Evolutionary conservation across 345 rosid genomes (phyloP), one percentile per base, ranked within the genome.

Genomic region (Ricinus communis): DNA sequence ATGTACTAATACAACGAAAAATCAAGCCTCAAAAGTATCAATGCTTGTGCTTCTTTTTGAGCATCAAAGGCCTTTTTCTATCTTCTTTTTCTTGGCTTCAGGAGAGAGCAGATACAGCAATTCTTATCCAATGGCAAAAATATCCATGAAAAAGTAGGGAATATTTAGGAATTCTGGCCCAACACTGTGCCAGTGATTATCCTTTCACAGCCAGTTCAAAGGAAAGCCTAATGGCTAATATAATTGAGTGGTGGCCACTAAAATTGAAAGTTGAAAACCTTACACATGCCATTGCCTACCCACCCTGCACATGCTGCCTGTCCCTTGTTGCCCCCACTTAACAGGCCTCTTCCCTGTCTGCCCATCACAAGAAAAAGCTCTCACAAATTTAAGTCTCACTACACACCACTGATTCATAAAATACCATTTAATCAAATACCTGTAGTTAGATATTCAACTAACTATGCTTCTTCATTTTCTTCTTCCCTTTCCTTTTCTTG

Each of bases 261-360:
- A 72, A 72, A 54, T 28, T 21, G 49, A 52, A 55, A 15, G 36
- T 30, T 49, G 51, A 9, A 66, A 57, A 46, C 51, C 77, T 53
- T 41, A 28, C 71, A 66, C 51, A 31, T 74, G 64, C 64, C 62
- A 54, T 25, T 63, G 50, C 63, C 74, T 62, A 28, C 70, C 70
- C 49, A 63, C 53, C 53, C 65, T 54, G 43, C 78, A 74, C 77
- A 75, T 75, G 78, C 50, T 22, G 14, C 27, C 55, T 62, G 70
- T 65, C 57, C 13, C 68, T 41, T 13, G 3, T 8, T 38, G 21
- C 62, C 61, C 64, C 62, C 73, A 43, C 50, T 46, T 49, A 24
- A 7, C 7, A 30, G n/a, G 1, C 40, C 10, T 46, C 9, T 58
- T 4, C 21, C 7, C 31, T 1, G 16, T 13, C 19, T 13, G n/a